Base-by-base conservation (phyloP, 179 eudicot species). In the Kewa caespitosa region DNA sequence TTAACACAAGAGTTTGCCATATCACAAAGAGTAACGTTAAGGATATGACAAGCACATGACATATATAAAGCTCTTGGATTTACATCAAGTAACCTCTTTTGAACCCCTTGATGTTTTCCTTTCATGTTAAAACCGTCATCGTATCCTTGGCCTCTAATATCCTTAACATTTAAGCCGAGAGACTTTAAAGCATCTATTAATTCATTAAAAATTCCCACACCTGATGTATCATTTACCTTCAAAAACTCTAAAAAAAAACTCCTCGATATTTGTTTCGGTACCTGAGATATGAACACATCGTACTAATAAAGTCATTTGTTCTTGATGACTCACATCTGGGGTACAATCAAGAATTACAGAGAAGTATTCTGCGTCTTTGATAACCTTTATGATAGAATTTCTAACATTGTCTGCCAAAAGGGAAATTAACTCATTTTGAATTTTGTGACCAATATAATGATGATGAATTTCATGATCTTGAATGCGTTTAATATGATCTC, bases 381-480 rank as follows among this genome's bases (percentile, higher is more conserved):
- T 41, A 20, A 25, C 73, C 38, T 69, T 74, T 0, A 81, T 15
- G 31, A 78, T 62, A 48, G 10, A n/a, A 31, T 20, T 63, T 75
- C 54, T 74, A 15, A 70, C 27, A 23, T 55, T 43, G 41, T 17
- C 11, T 2, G 66, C 74, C 3, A 85, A 38, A 1, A 79, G 8
- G 59, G 3, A 3, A 23, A 81, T 79, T 67, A 79, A 73, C 48
- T 85, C 82, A 76, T 85, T 79, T 75, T 82, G 82, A 8, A 77
- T 82, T 0, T 65, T 79, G 52, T 79, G 83, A 2, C 79, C 74
- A 73, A 85, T 74, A 52, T 79, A 81, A 74, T 70, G 74, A 13
- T 43, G 23, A 70, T 82, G 81, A 77, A 75, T 70, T n/a, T 77
- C 75, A 27, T 61, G 22, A 13, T 67, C 23, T 62, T 54, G 14